A percentile compares a stretch with the other conserved stretches of the same genome.
Evolutionary conservation across 176 grass and related monocot species (phyloP).

Genomic region (Juncus inflexus): DNA sequence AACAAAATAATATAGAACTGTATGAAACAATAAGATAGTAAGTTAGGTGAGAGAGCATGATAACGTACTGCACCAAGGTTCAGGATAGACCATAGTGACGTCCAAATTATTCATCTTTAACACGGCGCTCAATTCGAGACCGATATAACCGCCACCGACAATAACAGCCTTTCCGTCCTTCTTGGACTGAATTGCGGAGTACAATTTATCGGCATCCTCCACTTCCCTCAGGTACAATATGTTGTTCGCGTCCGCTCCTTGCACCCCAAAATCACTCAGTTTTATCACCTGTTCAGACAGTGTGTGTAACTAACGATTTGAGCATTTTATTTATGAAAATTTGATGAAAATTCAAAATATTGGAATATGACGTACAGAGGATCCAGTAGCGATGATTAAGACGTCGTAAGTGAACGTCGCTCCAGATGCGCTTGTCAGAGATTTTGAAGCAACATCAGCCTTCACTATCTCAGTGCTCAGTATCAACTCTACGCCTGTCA

Average conservation of each 20-base stretch:
- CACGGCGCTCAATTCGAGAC: conserved; percentile 82
- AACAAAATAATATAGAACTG: conserved; percentile 9
- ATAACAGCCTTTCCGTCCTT: conserved; percentile 89
- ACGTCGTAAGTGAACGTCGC: conserved; percentile 78
- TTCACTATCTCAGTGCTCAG: conserved; percentile 89
- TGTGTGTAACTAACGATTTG: not conserved
- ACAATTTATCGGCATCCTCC: conserved; percentile 79
- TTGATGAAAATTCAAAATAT: not conserved
- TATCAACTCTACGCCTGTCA: conserved; percentile 80
- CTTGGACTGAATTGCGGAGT: conserved; percentile 80
- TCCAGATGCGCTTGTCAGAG: conserved; percentile 65
- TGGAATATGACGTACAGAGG: conserved; percentile 46
- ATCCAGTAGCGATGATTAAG: conserved; percentile 83
- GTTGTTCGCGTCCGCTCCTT: conserved; percentile 81
- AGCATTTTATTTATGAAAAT: conserved; percentile 25
- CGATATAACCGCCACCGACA: conserved; percentile 95
- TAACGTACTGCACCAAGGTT: conserved; percentile 98
- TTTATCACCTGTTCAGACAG: conserved; percentile 50
- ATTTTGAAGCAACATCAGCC: conserved; percentile 77
- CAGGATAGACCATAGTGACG: conserved; percentile 97
- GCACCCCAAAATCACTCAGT: conserved; percentile 82
- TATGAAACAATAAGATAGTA: not conserved
- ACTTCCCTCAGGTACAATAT: conserved; percentile 90
- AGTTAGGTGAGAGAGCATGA: not conserved
- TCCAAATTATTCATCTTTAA: conserved; percentile 76